These are phyloP conservation scores for Zymoseptoria ardabiliae DNA, from an alignment of 2,329 filamentous ascomycete genomes.

Conservation along the genomic window DNA sequence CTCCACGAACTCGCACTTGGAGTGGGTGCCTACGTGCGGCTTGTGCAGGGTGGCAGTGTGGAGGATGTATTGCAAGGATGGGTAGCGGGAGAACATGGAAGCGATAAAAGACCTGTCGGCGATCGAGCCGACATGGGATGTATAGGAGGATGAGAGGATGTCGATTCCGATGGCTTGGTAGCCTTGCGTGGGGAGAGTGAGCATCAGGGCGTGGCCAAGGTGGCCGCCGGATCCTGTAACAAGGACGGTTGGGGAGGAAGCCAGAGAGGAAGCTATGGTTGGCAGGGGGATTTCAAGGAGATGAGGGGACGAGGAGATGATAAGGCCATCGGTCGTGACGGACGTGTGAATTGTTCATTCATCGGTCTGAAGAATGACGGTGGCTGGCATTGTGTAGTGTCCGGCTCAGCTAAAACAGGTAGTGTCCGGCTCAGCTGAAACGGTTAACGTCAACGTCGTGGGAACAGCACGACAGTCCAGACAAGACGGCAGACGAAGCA, in stretches of 20 bases:
- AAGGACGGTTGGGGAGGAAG: slow-evolving; percentile 6
- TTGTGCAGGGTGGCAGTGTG: slow-evolving; percentile 18
- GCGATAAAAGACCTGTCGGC: slow-evolving; percentile 7
- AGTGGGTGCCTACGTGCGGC: slow-evolving; percentile 14
- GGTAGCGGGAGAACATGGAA: slow-evolving; percentile 2
- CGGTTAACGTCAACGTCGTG: too few species aligned
- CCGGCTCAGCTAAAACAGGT: too few species aligned
- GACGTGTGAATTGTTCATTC: neutral
- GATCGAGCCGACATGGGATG: slow-evolving; percentile 7
- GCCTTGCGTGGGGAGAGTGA: slow-evolving; percentile 8
- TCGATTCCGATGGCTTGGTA: slow-evolving; percentile 13
- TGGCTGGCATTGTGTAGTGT: neutral
- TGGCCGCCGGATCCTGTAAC: slow-evolving; percentile 16
- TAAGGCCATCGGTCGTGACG: neutral
- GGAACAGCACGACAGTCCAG: too few species aligned
- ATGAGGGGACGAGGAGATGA: neutral
- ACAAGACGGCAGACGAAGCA: too few species aligned
- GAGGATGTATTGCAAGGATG: slow-evolving; percentile 10
- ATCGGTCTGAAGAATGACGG: neutral
- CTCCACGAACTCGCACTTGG: slow-evolving; percentile 14
- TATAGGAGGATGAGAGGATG: slow-evolving; percentile 9
- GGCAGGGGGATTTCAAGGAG: neutral
- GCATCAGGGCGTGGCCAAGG: slow-evolving; percentile 15
- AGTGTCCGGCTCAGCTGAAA: neutral
- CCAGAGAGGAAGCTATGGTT: neutral